Evolutionary conservation across 1,139 yeast species (phyloP).

Genomic region (Geotrichum klebahnii): DNA sequence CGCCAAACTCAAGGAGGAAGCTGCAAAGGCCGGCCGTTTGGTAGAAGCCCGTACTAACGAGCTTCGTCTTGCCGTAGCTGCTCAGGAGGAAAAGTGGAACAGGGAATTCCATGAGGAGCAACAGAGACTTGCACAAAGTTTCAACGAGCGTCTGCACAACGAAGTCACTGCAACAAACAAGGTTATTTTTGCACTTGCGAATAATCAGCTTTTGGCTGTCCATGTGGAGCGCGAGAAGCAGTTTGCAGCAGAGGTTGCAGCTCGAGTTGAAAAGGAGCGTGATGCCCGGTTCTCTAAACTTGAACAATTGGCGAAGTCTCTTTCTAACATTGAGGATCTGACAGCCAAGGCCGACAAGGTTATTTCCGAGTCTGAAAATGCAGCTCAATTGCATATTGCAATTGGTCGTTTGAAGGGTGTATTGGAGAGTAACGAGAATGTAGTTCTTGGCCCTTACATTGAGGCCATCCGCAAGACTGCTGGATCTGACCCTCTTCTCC

Average conservation of each 20-base stretch:
- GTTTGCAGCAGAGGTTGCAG: slow-evolving; percentile 60
- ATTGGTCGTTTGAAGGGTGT: slow-evolving; percentile 52
- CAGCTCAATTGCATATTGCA: slow-evolving; percentile 55
- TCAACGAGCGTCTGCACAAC: slow-evolving; percentile 53
- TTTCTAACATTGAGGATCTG: slow-evolving; percentile 56
- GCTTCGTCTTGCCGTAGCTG: slow-evolving; percentile 43
- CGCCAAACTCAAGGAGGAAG: slow-evolving; percentile 28
- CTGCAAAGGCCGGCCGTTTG: slow-evolving; percentile 13
- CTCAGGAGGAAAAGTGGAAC: slow-evolving; percentile 52
- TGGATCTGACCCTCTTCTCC: slow-evolving; percentile 39
- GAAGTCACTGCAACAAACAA: slow-evolving; percentile 70
- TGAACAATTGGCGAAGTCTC: slow-evolving; percentile 53
- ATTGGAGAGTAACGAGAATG: slow-evolving; percentile 41
- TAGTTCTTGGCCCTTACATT: slow-evolving; percentile 40
- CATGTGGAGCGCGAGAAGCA: slow-evolving; percentile 69
- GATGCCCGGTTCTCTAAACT: slow-evolving; percentile 72
- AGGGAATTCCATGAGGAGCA: slow-evolving; percentile 61
- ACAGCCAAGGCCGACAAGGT: slow-evolving; percentile 57
- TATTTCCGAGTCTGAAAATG: slow-evolving; percentile 53
- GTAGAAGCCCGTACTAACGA: slow-evolving; percentile 30
- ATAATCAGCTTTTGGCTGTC: slow-evolving; percentile 68
- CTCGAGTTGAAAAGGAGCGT: slow-evolving; percentile 74
- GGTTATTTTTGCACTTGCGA: slow-evolving; percentile 68
- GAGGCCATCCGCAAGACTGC: slow-evolving; percentile 32
- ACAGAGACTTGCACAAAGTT: slow-evolving; percentile 57